Evolutionary conservation across 768 basidiomycete species (phyloP).

Genomic region (Amanita muscaria): DNA sequence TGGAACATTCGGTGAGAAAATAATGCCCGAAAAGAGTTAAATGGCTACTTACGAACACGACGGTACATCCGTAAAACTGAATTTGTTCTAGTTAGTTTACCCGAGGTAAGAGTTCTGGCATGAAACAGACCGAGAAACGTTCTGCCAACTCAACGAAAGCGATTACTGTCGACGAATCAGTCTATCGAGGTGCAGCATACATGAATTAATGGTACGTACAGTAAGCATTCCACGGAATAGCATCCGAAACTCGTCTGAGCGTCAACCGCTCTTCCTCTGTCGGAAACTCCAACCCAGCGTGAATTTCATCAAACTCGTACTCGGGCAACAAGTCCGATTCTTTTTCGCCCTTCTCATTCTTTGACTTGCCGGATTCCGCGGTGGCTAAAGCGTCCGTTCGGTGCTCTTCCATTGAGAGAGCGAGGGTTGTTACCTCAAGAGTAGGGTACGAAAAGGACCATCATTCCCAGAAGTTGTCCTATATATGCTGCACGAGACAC

Average conservation of each 20-base stretch:
- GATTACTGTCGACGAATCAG: conserved; percentile 34
- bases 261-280: conserved; percentile 51
- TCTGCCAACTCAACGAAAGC: conserved; percentile 63
- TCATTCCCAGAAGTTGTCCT: no score
- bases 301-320: conserved; percentile 15
- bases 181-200: background rate
- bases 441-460: no score
- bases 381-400: no score
- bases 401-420: no score
- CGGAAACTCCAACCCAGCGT: conserved; percentile 54
- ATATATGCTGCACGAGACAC: no score
- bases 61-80: conserved; percentile 39
- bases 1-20: background rate
- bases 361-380: no score
- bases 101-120: background rate
- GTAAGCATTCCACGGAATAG: conserved; percentile 50
- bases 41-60: conserved; percentile 38
- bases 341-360: no score
- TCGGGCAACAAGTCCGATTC: no score
- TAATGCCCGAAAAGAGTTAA: background rate
- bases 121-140: conserved; percentile 52
- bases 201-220: no score
- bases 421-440: no score
- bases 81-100: background rate
- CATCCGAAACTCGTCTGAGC: conserved; percentile 52